A percentile compares a stretch with the other conserved stretches of the same genome.
Conservation (phyloP, 148 eudicot genomes). For the Suaeda aralocaspica region DNA sequence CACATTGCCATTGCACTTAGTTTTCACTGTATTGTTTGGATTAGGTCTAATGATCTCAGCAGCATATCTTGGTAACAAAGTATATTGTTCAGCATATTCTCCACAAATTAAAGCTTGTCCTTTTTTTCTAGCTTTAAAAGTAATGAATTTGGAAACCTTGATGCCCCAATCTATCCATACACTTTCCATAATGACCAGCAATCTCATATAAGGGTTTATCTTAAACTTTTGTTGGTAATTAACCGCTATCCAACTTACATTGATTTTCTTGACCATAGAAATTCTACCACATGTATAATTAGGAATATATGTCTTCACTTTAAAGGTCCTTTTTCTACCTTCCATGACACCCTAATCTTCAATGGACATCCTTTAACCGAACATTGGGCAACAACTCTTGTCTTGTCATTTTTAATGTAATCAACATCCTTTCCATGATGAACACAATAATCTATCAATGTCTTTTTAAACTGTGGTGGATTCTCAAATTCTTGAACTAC, state of each 20-base stretch:
- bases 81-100: not conserved
- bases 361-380: not conserved
- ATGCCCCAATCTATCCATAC: not conserved
- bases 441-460: not conserved
- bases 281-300: not conserved
- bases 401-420: no score
- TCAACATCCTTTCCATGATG: not conserved
- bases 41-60: not conserved
- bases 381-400: no score
- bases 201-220: not conserved
- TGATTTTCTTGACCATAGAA: not conserved
- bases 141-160: not conserved
- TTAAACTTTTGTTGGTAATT: not conserved
- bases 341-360: not conserved
- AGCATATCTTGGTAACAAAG: not conserved
- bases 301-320: not conserved
- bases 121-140: not conserved
- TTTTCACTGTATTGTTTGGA: not conserved
- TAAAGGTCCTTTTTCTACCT: not conserved
- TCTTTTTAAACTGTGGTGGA: not conserved
- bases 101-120: not conserved
- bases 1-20: not conserved
- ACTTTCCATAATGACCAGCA: not conserved
- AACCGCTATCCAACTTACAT: not conserved
- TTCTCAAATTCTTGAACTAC: not conserved